Conservation (phyloP, 495 filamentous ascomycete genomes). For the Penicillium mononematosum region DNA sequence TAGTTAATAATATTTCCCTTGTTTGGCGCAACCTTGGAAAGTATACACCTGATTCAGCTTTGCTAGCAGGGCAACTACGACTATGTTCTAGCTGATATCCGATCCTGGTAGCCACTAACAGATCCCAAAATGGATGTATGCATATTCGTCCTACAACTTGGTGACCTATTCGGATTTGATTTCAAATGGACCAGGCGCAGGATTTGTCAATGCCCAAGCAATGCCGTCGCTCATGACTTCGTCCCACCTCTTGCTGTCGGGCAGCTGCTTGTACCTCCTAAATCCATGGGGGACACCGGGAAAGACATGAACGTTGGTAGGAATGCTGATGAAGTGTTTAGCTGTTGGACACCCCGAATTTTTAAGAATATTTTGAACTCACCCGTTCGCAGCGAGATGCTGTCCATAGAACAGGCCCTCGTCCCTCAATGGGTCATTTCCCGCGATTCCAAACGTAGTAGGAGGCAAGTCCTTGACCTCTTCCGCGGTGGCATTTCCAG, state of each 20-base stretch:
- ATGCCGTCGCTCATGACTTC: slow-evolving; percentile 42
- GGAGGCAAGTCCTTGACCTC: slow-evolving; percentile 42
- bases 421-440: slow-evolving; percentile 48
- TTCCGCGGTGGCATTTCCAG: slow-evolving; percentile 40
- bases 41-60: not conserved
- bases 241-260: slow-evolving; percentile 42
- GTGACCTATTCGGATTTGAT: slow-evolving; percentile 31
- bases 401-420: slow-evolving; percentile 46
- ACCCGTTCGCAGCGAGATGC: slow-evolving; percentile 47
- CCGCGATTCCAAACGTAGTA: slow-evolving; percentile 46
- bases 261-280: slow-evolving; percentile 35
- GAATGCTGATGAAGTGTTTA: slow-evolving; percentile 28
- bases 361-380: slow-evolving; percentile 15
- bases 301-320: slow-evolving; percentile 44
- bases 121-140: not conserved
- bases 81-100: not conserved
- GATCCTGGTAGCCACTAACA: not conserved
- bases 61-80: not conserved
- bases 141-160: not conserved
- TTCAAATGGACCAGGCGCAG: slow-evolving; percentile 29
- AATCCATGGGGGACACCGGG: slow-evolving; percentile 50
- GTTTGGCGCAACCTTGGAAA: not conserved
- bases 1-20: not conserved
- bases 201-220: slow-evolving; percentile 38
- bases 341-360: not conserved